A percentile compares a stretch with the other conserved stretches of the same genome.
phyloP scores from a whole-genome alignment of 257 asterid genomes.

The Plantago major region DNA sequence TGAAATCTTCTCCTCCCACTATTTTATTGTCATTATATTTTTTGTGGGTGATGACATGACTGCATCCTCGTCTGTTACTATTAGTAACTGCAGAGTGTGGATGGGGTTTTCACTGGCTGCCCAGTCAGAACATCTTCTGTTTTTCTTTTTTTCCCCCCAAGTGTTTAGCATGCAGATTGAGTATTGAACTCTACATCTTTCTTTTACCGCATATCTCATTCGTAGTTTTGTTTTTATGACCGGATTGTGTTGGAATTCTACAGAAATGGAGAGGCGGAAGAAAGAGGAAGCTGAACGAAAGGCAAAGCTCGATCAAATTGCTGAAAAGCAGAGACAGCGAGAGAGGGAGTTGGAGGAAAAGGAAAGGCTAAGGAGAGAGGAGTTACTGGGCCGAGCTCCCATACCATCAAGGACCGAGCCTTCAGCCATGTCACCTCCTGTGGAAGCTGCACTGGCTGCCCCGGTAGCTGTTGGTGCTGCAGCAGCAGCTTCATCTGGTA shows the following conservation, averaged over 20 bases:
- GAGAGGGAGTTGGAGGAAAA: slow-evolving; percentile 69
- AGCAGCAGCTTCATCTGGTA: slow-evolving; percentile 30
- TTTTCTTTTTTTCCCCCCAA: too few relatives aligned
- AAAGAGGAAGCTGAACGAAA: slow-evolving; percentile 66
- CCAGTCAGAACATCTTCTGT: too few relatives aligned
- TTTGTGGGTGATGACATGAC: too few relatives aligned
- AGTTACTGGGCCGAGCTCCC: slow-evolving; percentile 30
- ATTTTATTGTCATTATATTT: too few relatives aligned
- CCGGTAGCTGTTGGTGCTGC: slow-evolving; percentile 30
- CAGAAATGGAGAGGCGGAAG: slow-evolving; percentile 67
- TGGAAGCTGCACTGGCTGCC: slow-evolving; percentile 31
- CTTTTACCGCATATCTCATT: neutral
- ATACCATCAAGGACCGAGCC: slow-evolving; percentile 31
- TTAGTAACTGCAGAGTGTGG: too few relatives aligned
- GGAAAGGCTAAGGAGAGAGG: slow-evolving; percentile 42
- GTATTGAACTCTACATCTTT: neutral
- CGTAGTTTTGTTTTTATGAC: neutral
- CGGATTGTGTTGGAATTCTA: slow-evolving; percentile 6
- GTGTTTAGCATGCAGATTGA: too few relatives aligned
- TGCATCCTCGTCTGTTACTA: too few relatives aligned
- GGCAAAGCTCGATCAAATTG: slow-evolving; percentile 73
- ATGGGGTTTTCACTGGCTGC: too few relatives aligned
- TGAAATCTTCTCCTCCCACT: too few relatives aligned
- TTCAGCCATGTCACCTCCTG: slow-evolving; percentile 26
- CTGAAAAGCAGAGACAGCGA: slow-evolving; percentile 70